Evolutionary conservation across 306 rosid genomes (phyloP).

Genomic region (Carpinus fangiana): DNA sequence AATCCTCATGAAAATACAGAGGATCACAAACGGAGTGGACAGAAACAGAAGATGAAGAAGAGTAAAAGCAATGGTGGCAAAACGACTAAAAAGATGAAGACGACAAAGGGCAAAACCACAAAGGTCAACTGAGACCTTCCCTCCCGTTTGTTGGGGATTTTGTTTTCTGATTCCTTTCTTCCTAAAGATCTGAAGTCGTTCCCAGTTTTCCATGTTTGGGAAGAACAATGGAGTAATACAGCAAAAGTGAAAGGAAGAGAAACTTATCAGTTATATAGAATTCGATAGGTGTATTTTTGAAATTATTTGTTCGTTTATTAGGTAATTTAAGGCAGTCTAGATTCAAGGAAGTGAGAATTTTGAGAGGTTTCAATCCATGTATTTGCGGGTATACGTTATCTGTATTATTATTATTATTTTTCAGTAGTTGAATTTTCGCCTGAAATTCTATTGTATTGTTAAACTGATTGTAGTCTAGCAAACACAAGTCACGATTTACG

Average conservation of each 20-base stretch:
- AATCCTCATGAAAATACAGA: constrained; percentile 54
- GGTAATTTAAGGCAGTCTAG: background rate
- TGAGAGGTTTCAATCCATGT: background rate
- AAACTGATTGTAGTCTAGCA: background rate
- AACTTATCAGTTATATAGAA: background rate
- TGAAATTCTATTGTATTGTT: background rate
- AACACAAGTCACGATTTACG: background rate
- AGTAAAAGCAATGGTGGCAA: constrained; percentile 37
- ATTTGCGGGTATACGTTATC: background rate
- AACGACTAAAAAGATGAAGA: constrained; percentile 41
- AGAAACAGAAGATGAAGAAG: constrained; percentile 42
- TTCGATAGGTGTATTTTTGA: background rate
- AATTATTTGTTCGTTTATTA: background rate
- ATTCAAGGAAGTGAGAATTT: background rate
- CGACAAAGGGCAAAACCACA: constrained; percentile 7
- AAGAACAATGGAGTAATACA: background rate
- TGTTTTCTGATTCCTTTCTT: background rate
- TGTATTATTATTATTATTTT: background rate
- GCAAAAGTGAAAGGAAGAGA: background rate
- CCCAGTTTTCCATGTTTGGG: constrained; percentile 26
- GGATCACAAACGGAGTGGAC: constrained; percentile 40
- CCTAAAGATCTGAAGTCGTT: constrained; percentile 11
- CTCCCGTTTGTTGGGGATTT: background rate
- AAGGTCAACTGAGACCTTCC: constrained; percentile 6
- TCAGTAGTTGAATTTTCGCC: background rate